A percentile compares a stretch with the other conserved stretches of the same genome.
Evolutionary conservation across 805 yeast species (phyloP).

Genomic region (Candida sonorensis): DNA sequence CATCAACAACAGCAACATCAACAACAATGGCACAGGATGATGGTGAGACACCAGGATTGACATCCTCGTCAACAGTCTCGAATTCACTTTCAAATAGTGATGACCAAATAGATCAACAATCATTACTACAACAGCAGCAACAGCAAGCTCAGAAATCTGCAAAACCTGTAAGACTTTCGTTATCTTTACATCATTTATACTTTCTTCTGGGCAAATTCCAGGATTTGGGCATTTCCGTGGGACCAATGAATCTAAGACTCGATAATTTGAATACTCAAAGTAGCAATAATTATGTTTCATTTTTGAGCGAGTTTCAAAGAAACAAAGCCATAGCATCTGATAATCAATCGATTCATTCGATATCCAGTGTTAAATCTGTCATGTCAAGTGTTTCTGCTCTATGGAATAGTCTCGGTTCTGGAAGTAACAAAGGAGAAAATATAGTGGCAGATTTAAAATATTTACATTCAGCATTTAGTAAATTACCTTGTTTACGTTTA

Average conservation of each 20-base stretch:
- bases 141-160: slow-evolving; percentile 9
- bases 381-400: slow-evolving; percentile 39
- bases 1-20: too few species aligned
- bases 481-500: slow-evolving; percentile 55
- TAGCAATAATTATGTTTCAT: slow-evolving; percentile 46
- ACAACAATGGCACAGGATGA: too few species aligned
- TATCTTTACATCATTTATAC: slow-evolving; percentile 59
- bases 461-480: slow-evolving; percentile 56
- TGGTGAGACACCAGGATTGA: too few species aligned
- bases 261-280: slow-evolving; percentile 50
- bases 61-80: too few species aligned
- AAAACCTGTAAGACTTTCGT: slow-evolving; percentile 49
- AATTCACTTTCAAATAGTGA: too few species aligned
- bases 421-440: slow-evolving; percentile 39
- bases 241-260: slow-evolving; percentile 54
- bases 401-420: slow-evolving; percentile 29
- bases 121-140: too few species aligned
- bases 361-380: slow-evolving; percentile 49
- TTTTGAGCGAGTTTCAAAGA: slow-evolving; percentile 47
- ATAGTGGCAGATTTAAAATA: slow-evolving; percentile 40
- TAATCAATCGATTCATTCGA: slow-evolving; percentile 47
- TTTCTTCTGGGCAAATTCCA: slow-evolving; percentile 53
- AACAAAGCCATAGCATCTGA: slow-evolving; percentile 29
- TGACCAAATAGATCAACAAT: too few species aligned
- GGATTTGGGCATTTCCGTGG: slow-evolving; percentile 41